These are phyloP conservation scores for Penicillium desertorum DNA, from an alignment of 495 filamentous ascomycete species.

Conservation along the genomic window DNA sequence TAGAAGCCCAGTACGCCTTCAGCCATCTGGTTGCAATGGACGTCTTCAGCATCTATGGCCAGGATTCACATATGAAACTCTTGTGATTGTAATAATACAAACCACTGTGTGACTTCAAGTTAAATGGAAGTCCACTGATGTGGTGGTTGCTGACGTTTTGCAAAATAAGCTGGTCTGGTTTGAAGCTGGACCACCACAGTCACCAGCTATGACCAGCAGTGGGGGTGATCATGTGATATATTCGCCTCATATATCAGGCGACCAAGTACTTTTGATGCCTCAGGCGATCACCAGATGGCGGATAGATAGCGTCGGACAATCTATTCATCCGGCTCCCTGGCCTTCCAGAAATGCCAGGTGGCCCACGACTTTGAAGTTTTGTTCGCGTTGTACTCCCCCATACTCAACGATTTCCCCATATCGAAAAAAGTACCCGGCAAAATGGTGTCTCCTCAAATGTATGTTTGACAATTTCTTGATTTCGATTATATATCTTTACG, in stretches of 20 bases:
- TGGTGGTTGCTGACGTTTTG: conserved; percentile 10
- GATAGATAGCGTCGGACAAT: background rate
- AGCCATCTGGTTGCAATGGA: background rate
- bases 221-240: background rate
- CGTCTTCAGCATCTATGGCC: background rate
- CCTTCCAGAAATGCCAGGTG: conserved; percentile 27
- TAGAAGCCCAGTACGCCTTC: conserved; percentile 3
- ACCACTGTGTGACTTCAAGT: background rate
- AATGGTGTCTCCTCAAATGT: conserved; percentile 53
- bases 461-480: conserved; percentile 17
- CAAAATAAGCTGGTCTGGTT: conserved; percentile 11
- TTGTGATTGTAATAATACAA: background rate
- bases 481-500: background rate
- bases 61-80: background rate
- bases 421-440: conserved; percentile 25
- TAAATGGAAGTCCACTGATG: background rate
- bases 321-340: conserved; percentile 18
- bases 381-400: conserved; percentile 29
- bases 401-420: conserved; percentile 19
- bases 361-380: conserved; percentile 23
- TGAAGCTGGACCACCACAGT: conserved; percentile 12
- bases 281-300: background rate
- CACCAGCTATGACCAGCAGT: conserved; percentile 3
- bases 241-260: background rate
- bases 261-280: background rate